A percentile compares a stretch with the other conserved stretches of the same genome.
phyloP scores from a whole-genome alignment of 257 asterid genomes.

The Paraleonurus japonicus region DNA sequence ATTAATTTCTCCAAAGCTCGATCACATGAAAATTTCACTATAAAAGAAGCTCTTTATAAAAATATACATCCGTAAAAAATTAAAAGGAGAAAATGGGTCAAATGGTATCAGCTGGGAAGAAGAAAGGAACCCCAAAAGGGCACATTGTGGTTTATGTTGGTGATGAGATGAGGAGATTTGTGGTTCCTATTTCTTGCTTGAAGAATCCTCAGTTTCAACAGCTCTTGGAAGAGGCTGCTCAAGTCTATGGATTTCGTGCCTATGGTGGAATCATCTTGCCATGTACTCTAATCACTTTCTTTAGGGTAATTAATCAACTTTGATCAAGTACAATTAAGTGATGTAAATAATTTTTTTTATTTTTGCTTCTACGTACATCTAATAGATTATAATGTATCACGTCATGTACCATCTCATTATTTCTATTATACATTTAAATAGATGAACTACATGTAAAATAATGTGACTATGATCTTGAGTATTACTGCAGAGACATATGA shows the following conservation, averaged over 20 bases:
- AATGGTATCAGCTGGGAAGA: not conserved
- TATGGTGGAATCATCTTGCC: constrained; percentile 55
- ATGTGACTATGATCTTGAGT: not conserved
- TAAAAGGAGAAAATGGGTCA: constrained; percentile 18
- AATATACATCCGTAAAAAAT: not conserved
- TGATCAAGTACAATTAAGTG: no score
- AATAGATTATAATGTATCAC: not conserved
- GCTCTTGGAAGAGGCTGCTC: constrained; percentile 58
- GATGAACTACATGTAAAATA: not conserved
- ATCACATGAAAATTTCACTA: not conserved
- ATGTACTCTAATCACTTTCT: constrained; percentile 48
- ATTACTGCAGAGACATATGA: not conserved
- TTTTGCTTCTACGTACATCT: not conserved
- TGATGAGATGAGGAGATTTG: constrained; percentile 41
- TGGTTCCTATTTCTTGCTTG: constrained; percentile 52
- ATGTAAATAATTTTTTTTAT: no score
- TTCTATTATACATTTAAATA: not conserved
- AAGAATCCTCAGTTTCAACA: constrained; percentile 44
- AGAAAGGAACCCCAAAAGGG: constrained; percentile 48
- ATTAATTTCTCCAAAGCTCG: not conserved
- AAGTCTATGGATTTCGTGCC: constrained; percentile 46
- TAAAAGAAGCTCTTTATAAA: not conserved
- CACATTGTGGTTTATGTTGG: constrained; percentile 73
- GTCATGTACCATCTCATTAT: no score
- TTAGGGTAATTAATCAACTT: constrained; percentile 13